Percentiles rank a stretch among this genome's conserved stretches.
Evolutionary conservation across 208 protist genomes (phyloP).

Genomic region (Trypanosomatidae sp.): DNA sequence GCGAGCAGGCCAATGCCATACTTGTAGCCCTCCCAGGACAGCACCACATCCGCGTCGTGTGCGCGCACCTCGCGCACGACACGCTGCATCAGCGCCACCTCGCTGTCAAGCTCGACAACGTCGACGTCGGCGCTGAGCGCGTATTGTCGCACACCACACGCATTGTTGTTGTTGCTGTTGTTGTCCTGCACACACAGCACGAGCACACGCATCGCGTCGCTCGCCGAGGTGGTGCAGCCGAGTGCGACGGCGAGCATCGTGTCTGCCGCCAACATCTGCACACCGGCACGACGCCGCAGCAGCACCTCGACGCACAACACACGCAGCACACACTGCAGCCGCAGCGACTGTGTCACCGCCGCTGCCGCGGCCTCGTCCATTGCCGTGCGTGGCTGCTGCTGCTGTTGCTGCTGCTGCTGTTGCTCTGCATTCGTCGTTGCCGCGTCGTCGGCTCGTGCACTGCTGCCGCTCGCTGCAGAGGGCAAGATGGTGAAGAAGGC

Average conservation of each 20-base stretch:
- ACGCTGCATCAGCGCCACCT: slow-evolving; percentile 25
- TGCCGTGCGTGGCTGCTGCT: no score
- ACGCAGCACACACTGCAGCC: slow-evolving; percentile 12
- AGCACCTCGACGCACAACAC: slow-evolving; percentile 43
- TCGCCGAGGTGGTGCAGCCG: slow-evolving; percentile 9
- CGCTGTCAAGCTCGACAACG: slow-evolving; percentile 19
- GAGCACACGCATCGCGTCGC: slow-evolving; percentile 12
- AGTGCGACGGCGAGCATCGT: slow-evolving; percentile 40
- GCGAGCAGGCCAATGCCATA: slow-evolving; percentile 49
- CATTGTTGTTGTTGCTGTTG: not conserved
- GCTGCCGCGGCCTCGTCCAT: no score
- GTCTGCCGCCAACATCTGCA: slow-evolving; percentile 12
- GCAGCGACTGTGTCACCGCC: no score
- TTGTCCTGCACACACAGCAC: slow-evolving; percentile 21
- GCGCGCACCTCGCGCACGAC: slow-evolving; percentile 22
- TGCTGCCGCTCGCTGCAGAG: not conserved
- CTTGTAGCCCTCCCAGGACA: slow-evolving; percentile 68
- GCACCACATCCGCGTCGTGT: slow-evolving; percentile 55
- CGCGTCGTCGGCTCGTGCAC: not conserved
- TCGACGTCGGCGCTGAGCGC: slow-evolving; percentile 12
- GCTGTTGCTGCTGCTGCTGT: no score
- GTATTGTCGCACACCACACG: not conserved
- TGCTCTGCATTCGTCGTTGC: no score
- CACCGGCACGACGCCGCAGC: slow-evolving; percentile 11
- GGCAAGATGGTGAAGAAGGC: no score